These are phyloP conservation scores for Crithidia acanthocephali DNA, from an alignment of 208 protist genomes.

Conservation along the genomic window DNA sequence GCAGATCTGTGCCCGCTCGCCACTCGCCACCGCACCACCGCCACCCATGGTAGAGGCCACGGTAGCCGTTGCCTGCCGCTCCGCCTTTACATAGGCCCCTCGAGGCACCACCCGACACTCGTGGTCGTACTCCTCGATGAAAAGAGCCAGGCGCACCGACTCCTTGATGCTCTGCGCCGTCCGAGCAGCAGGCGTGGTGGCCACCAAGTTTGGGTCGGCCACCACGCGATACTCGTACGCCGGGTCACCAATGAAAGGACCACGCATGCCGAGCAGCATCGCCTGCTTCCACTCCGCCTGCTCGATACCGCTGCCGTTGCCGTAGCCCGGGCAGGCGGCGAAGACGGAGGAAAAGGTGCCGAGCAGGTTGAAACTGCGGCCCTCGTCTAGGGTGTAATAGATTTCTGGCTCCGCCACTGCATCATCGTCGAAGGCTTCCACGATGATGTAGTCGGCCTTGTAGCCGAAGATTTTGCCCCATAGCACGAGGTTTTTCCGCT, in stretches of 20 bases:
- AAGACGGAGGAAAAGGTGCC: slow-evolving; percentile 76
- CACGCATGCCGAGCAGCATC: slow-evolving; percentile 71
- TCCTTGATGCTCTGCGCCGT: slow-evolving; percentile 57
- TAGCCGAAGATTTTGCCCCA: slow-evolving; percentile 89
- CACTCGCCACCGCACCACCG: not conserved
- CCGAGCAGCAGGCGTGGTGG: slow-evolving; percentile 16
- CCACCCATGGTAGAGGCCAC: slow-evolving; percentile 1
- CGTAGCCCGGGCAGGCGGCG: slow-evolving; percentile 30
- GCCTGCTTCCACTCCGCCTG: slow-evolving; percentile 67
- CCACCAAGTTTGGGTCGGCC: too few species aligned
- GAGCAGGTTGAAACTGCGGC: slow-evolving; percentile 80
- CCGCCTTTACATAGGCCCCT: slow-evolving; percentile 69
- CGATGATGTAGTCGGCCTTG: slow-evolving; percentile 86
- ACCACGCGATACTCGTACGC: slow-evolving; percentile 90
- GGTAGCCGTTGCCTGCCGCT: slow-evolving; percentile 38
- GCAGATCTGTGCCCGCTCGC: slow-evolving; percentile 26
- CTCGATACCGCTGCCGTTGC: slow-evolving; percentile 30
- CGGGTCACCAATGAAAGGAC: slow-evolving; percentile 82
- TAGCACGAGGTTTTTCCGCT: slow-evolving; percentile 64
- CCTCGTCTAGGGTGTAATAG: slow-evolving; percentile 85
- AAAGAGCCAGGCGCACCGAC: slow-evolving; percentile 77
- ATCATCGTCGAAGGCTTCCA: slow-evolving; percentile 79
- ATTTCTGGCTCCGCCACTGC: slow-evolving; percentile 76
- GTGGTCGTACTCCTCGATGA: slow-evolving; percentile 84
- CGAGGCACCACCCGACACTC: slow-evolving; percentile 85